Percentiles rank a stretch among this genome's conserved stretches.
These are phyloP conservation scores for Keithomyces neogunnii DNA, from an alignment of 2,329 filamentous ascomycete genomes.

Conservation along the genomic window DNA sequence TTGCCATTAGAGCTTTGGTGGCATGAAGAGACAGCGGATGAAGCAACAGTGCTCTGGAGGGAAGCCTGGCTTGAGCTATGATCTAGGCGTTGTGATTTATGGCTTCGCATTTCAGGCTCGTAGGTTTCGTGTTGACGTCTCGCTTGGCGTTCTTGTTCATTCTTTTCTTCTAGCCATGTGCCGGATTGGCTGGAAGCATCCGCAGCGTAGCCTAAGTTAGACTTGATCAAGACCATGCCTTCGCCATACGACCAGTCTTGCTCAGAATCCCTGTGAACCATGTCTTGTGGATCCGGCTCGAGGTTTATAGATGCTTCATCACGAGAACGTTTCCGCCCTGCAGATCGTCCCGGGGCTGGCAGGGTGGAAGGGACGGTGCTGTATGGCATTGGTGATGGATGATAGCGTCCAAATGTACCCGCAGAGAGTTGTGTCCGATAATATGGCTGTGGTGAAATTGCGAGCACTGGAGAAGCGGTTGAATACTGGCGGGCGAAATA, in stretches of 20 bases:
- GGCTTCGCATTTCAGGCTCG: constrained; percentile 40
- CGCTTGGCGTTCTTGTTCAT: constrained; percentile 40
- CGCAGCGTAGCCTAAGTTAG: constrained; percentile 46
- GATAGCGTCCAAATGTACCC: constrained; percentile 19
- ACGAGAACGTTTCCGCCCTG: constrained; percentile 66
- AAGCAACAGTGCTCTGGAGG: constrained; percentile 11
- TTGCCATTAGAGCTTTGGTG: not conserved
- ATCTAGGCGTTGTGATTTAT: constrained; percentile 61
- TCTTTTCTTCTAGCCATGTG: constrained; percentile 63
- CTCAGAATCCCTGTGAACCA: constrained; percentile 41
- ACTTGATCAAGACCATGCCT: constrained; percentile 66
- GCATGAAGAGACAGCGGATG: constrained; percentile 6
- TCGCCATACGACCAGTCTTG: constrained; percentile 62
- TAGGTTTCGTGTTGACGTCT: constrained; percentile 38
- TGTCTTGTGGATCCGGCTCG: constrained; percentile 43
- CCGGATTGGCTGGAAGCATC: constrained; percentile 58
- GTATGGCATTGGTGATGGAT: constrained; percentile 16
- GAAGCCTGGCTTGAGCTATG: constrained; percentile 18
- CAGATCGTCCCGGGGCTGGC: constrained; percentile 11
- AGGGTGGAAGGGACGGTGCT: constrained; percentile 19
- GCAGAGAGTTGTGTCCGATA: constrained; percentile 24
- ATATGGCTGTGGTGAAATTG: constrained; percentile 25
- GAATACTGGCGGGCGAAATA: constrained; percentile 34
- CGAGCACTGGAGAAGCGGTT: constrained; percentile 36
- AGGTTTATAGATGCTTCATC: constrained; percentile 65